Evolutionary conservation across 164 flowering plant genomes (phyloP).

Genomic region (Kingdonia uniflora): DNA sequence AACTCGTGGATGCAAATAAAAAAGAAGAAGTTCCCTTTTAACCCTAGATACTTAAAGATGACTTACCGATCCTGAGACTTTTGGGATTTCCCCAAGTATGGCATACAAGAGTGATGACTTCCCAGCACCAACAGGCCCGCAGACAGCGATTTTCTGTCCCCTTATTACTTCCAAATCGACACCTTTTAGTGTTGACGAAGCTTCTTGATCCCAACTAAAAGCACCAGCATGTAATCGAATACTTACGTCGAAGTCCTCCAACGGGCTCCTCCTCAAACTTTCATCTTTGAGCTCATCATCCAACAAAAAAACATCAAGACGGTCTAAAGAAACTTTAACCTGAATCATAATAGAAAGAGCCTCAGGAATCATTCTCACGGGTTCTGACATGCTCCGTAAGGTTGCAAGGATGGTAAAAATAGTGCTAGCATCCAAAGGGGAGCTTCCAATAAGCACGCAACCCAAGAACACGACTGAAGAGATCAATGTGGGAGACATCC

Average conservation of each 20-base stretch:
- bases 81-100: constrained; percentile 75
- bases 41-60: background rate
- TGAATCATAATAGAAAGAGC: constrained; percentile 67
- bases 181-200: constrained; percentile 25
- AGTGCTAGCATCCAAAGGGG: constrained; percentile 57
- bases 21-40: too few relatives aligned
- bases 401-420: constrained; percentile 74
- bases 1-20: too few relatives aligned
- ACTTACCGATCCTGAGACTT: constrained; percentile 69
- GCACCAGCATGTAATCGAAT: constrained; percentile 29
- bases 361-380: constrained; percentile 65
- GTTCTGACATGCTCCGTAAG: constrained; percentile 52
- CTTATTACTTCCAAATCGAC: constrained; percentile 31
- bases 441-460: constrained; percentile 30
- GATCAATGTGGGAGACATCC: constrained; percentile 74
- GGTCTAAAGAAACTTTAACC: constrained; percentile 63
- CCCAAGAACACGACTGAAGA: constrained; percentile 63
- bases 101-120: constrained; percentile 75
- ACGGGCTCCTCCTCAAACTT: constrained; percentile 3
- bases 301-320: constrained; percentile 46
- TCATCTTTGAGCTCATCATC: constrained; percentile 53
- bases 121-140: constrained; percentile 91
- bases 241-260: constrained; percentile 8
- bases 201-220: constrained; percentile 59
- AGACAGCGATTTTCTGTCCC: constrained; percentile 67